Conservation (phyloP, 495 filamentous ascomycete genomes). For the Daldinia concentrica region DNA sequence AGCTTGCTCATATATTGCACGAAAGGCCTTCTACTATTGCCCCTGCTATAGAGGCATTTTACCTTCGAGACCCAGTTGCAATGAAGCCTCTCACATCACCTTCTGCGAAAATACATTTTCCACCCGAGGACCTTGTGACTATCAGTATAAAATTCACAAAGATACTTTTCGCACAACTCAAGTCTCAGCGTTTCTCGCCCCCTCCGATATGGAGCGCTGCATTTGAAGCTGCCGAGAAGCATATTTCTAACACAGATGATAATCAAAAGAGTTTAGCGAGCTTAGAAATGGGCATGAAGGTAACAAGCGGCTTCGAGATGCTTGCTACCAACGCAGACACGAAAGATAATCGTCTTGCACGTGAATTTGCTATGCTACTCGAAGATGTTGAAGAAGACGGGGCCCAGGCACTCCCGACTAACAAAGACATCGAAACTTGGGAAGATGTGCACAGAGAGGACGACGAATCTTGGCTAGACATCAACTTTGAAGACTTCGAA, state of each 20-base stretch:
- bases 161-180: constrained; percentile 89
- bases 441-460: constrained; percentile 68
- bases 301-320: constrained; percentile 92
- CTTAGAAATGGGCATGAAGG: constrained; percentile 86
- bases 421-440: constrained; percentile 79
- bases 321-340: constrained; percentile 71
- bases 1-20: constrained; percentile 82
- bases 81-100: constrained; percentile 71
- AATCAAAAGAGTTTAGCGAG: constrained; percentile 51
- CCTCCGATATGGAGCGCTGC: constrained; percentile 69
- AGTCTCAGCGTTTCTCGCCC: constrained; percentile 81
- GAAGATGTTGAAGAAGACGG: constrained; percentile 71
- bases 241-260: constrained; percentile 36
- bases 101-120: constrained; percentile 61
- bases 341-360: constrained; percentile 68
- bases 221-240: constrained; percentile 39
- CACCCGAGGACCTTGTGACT: constrained; percentile 79
- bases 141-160: constrained; percentile 83
- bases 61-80: constrained; percentile 84
- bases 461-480: constrained; percentile 91
- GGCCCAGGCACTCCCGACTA: constrained; percentile 69
- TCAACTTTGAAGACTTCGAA: constrained; percentile 89
- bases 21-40: constrained; percentile 76
- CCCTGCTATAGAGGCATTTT: constrained; percentile 89
- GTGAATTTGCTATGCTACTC: constrained; percentile 78